A percentile compares a stretch with the other conserved stretches of the same genome.
These are phyloP conservation scores for Euphorbia celastroides DNA, from an alignment of 441 rosid genomes.

Conservation along the genomic window DNA sequence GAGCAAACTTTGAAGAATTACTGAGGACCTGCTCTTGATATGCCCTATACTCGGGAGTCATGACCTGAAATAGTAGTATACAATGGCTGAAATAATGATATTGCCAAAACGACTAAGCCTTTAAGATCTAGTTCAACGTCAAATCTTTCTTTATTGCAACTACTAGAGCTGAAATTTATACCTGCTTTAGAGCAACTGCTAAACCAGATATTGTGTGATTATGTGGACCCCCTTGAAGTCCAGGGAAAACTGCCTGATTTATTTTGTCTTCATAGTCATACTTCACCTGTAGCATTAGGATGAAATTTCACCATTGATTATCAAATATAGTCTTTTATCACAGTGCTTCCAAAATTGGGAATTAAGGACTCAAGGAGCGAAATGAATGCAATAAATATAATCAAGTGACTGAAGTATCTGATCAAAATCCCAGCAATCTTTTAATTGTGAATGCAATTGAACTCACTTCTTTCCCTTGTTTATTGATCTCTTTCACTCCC, in stretches of 20 bases:
- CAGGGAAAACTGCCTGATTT: slow-evolving; percentile 97
- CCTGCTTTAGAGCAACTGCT: slow-evolving; percentile 96
- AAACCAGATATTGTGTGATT: slow-evolving; percentile 91
- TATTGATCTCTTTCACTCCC: slow-evolving; percentile 82
- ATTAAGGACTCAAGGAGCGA: neutral
- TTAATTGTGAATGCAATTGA: neutral
- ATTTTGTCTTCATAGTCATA: slow-evolving; percentile 90
- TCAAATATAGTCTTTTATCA: neutral
- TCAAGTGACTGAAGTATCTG: neutral
- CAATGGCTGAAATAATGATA: slow-evolving; percentile 19
- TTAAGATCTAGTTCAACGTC: neutral
- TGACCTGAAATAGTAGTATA: slow-evolving; percentile 37
- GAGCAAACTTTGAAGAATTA: slow-evolving; percentile 73
- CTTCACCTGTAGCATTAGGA: slow-evolving; percentile 51
- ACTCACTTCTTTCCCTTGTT: slow-evolving; percentile 90
- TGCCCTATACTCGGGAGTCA: slow-evolving; percentile 81
- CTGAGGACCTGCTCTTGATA: slow-evolving; percentile 90
- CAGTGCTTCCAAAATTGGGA: slow-evolving; percentile 4
- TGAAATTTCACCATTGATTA: slow-evolving; percentile 17
- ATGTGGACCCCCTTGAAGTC: slow-evolving; percentile 98
- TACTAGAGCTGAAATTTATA: slow-evolving; percentile 14
- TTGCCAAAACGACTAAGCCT: slow-evolving; percentile 4
- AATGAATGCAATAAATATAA: neutral
- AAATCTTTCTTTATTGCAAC: slow-evolving; percentile 7
- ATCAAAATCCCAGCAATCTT: neutral